Base-by-base conservation (phyloP, 768 basidiomycete genomes). In the Cubamyces lactineus region DNA sequence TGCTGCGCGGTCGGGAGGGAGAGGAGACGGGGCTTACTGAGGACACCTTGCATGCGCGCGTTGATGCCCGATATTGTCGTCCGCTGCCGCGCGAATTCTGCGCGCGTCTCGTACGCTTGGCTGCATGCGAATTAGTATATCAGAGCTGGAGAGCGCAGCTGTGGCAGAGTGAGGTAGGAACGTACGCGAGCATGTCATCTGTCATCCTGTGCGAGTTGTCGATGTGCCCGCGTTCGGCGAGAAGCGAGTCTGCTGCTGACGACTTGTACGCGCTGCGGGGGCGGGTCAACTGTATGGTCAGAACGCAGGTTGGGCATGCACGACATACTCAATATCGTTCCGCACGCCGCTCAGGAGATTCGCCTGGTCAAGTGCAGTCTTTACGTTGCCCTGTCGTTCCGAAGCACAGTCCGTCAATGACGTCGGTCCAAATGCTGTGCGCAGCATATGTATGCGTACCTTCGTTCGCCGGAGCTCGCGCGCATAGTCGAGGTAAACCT, bases 51-150 rank as follows among this genome's bases (percentile, higher is more conserved):
- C 85, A 99, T 94, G 28, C 96, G 85, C 15, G 86, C 80, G 75
- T 93, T 94, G 65, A 99, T 92, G 16, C 86, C 82, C 9, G 85
- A 77, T 42, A 99, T 76, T 21, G 89, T 85, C 12, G 81, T 74
- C 34, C 94, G 81, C 74, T 99, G 97, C 47, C 86, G 84, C 26
- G 84, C 78, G 75, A 99, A 98, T 75, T 98, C 96, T 21, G 92
- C 85, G 30, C 97, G 88, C 3, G 96, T 98, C 71, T 94, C 97
- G 71, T 98, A 96, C 28, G 96, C 97, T 86, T 98, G 97, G 46
- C 95, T 98, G 72, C 47, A 49, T 19, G 39, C 45, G 51, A 30
- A 19, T 17, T 3, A 30, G 4, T 7, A 16, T 16, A 17, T 15
- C n/a, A n/a, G n/a, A n/a, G n/a, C n/a, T n/a, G n/a, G 39, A 48